These are phyloP conservation scores for Sclerotinia borealis DNA, from an alignment of 2,329 filamentous ascomycete species.

Conservation along the genomic window DNA sequence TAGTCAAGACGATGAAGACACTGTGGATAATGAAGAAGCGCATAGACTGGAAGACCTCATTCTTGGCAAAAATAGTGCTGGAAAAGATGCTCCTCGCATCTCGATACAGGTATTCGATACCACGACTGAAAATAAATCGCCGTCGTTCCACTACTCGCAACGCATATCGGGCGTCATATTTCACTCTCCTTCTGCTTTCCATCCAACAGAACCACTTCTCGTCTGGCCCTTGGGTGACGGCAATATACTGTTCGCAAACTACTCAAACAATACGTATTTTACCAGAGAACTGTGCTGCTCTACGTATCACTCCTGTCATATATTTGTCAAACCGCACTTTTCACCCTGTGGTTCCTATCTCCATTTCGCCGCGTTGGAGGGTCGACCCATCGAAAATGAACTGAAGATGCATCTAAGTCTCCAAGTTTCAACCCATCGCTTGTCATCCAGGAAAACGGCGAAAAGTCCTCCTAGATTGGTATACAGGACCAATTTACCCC, in stretches of 20 bases:
- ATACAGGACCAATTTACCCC: background rate
- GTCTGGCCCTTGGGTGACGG: background rate
- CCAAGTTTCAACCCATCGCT: background rate
- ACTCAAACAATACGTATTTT: conserved; percentile 1
- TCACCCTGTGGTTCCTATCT: background rate
- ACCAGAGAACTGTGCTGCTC: background rate
- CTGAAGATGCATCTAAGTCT: background rate
- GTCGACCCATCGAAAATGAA: background rate
- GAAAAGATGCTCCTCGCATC: background rate
- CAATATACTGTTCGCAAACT: background rate
- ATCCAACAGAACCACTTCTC: background rate
- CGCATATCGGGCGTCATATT: background rate
- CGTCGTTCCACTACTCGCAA: background rate
- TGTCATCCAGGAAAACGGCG: background rate
- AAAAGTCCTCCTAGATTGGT: background rate
- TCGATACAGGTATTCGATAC: background rate
- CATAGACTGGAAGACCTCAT: background rate
- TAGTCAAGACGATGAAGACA: background rate
- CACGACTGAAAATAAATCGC: background rate
- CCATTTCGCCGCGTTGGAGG: background rate
- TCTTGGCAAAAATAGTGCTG: background rate
- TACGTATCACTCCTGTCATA: background rate
- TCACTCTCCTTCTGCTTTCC: background rate
- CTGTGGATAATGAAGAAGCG: background rate
- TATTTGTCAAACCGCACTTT: background rate